phyloP scores from a whole-genome alignment of 176 grass and related monocot genomes.

The Avena atlantica region DNA sequence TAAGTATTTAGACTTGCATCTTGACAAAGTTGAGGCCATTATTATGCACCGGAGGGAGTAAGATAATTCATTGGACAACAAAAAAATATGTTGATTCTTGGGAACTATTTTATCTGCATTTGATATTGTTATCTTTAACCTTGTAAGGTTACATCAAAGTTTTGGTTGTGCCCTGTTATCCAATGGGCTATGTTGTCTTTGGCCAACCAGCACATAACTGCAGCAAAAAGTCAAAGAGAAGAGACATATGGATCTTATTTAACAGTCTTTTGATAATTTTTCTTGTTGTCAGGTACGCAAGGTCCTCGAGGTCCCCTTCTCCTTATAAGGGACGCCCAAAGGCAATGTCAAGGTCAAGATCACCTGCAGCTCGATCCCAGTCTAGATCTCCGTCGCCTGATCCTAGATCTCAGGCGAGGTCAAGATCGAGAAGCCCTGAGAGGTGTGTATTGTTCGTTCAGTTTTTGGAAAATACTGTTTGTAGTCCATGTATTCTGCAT shows the following conservation, averaged over 20 bases:
- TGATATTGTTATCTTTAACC: neutral
- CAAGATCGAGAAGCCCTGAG: conserved; percentile 63
- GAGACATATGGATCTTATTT: neutral
- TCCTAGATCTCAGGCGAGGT: conserved; percentile 54
- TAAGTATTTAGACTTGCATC: no score
- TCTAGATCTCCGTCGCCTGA: conserved; percentile 60
- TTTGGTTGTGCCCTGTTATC: neutral
- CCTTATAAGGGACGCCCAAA: conserved; percentile 62
- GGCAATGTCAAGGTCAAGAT: conserved; percentile 68
- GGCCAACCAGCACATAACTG: neutral
- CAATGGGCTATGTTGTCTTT: neutral
- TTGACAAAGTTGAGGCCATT: no score
- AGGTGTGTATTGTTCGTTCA: conserved; percentile 48
- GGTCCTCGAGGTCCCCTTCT: conserved; percentile 67
- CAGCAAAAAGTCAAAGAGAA: neutral
- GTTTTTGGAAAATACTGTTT: neutral
- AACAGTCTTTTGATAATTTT: neutral
- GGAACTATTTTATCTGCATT: neutral
- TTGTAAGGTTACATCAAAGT: neutral
- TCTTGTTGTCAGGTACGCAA: conserved; percentile 55
- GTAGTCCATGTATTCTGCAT: neutral
- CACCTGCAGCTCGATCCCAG: conserved; percentile 50
- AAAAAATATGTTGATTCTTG: neutral
- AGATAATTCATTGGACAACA: no score
- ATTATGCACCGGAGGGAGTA: no score